phyloP scores from a whole-genome alignment of 1,139 yeast genomes.

The Martiniozyma asiatica region DNA sequence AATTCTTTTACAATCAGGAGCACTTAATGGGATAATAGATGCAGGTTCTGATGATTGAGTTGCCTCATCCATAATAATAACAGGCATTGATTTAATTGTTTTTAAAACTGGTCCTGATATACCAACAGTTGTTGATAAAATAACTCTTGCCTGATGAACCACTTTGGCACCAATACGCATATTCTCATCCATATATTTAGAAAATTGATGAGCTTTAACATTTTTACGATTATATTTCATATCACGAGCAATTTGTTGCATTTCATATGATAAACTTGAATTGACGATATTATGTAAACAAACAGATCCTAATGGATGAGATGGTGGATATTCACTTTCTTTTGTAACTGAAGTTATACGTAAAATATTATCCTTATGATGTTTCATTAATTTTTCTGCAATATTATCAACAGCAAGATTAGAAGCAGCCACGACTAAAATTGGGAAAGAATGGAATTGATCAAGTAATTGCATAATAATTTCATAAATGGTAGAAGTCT shows the following conservation, averaged over 20 bases:
- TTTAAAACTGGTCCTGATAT: conserved; percentile 58
- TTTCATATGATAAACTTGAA: conserved; percentile 33
- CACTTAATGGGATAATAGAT: conserved; percentile 55
- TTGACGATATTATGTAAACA: conserved; percentile 54
- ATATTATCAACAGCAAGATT: conserved; percentile 68
- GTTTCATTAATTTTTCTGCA: conserved; percentile 50
- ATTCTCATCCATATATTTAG: conserved; percentile 32
- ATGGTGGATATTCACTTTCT: conserved; percentile 44
- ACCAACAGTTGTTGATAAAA: conserved; percentile 60
- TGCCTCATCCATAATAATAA: conserved; percentile 58
- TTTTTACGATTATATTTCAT: conserved; percentile 17
- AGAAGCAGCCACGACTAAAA: conserved; percentile 64
- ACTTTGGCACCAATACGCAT: conserved; percentile 35
- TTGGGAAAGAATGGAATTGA: conserved; percentile 30
- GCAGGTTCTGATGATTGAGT: conserved; percentile 66
- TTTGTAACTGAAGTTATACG: conserved; percentile 53
- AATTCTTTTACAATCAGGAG: conserved; percentile 55
- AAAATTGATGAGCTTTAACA: conserved; percentile 25
- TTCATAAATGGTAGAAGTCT: conserved; percentile 86
- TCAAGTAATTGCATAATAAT: conserved; percentile 48
- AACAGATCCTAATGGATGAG: conserved; percentile 44
- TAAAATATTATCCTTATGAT: conserved; percentile 39
- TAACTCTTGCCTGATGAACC: conserved; percentile 54
- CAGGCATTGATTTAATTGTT: conserved; percentile 44
- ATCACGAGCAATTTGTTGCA: conserved; percentile 32